Percentiles rank a stretch among this genome's conserved stretches.
Conservation (phyloP, 192 early-diverging fungal species). For the Thamnidium elegans region DNA sequence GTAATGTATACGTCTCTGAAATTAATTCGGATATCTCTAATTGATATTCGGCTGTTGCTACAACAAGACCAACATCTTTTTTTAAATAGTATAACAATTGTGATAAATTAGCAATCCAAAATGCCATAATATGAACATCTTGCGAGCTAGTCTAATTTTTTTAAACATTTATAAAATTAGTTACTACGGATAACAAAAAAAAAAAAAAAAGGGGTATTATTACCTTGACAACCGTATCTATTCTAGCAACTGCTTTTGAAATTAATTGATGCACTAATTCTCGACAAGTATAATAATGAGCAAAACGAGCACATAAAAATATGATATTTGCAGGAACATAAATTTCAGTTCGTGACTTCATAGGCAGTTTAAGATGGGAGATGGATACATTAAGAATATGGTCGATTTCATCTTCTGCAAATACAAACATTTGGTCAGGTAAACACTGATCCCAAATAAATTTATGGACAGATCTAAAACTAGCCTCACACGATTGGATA, state of each 20-base stretch:
- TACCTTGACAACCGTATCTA: conserved; percentile 57
- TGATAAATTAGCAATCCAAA: conserved; percentile 85
- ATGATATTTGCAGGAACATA: conserved; percentile 82
- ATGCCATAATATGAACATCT: conserved; percentile 63
- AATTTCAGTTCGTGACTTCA: conserved; percentile 57
- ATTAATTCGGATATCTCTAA: conserved; percentile 79
- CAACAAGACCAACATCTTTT: conserved; percentile 73
- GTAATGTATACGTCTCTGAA: conserved; percentile 62
- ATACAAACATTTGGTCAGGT: conserved; percentile 96
- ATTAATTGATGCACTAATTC: conserved; percentile 76
- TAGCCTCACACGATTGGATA: conserved; percentile 11
- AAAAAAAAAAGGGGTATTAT: conserved; percentile 7
- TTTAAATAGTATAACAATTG: conserved; percentile 86
- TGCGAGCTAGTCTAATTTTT: conserved; percentile 39
- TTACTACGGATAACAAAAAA: conserved; percentile 4
- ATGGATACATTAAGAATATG: conserved; percentile 74
- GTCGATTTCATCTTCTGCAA: conserved; percentile 67
- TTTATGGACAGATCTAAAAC: conserved; percentile 49
- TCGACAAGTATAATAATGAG: conserved; percentile 70
- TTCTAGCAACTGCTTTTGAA: conserved; percentile 50
- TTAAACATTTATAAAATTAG: not conserved
- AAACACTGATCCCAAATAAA: conserved; percentile 71
- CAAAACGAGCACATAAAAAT: conserved; percentile 86
- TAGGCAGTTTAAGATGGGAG: conserved; percentile 57
- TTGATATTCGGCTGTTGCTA: conserved; percentile 70